Percentiles rank a stretch among this genome's conserved stretches.
Evolutionary conservation across 2,329 filamentous ascomycete species (phyloP).

Genomic region (Fusarium temperatum): DNA sequence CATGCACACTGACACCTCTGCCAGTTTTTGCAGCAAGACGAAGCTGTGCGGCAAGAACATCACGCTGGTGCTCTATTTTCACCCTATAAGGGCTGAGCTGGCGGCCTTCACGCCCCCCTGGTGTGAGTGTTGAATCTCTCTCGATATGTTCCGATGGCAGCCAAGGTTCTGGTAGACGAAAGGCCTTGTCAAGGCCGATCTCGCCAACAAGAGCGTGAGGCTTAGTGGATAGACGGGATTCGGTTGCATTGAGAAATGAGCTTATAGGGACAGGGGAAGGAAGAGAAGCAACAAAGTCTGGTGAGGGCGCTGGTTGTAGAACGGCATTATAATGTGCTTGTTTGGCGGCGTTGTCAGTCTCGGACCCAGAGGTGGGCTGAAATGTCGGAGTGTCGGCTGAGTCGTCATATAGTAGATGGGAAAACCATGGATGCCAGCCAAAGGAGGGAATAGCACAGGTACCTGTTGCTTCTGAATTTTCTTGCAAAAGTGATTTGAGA

Average conservation of each 20-base stretch:
- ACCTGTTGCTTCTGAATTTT: neutral
- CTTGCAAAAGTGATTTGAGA: neutral
- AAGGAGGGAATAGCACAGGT: slow-evolving; percentile 70
- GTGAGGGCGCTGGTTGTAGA: slow-evolving; percentile 62
- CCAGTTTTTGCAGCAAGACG: slow-evolving; percentile 72
- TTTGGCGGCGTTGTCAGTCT: slow-evolving; percentile 50
- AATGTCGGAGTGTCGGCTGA: slow-evolving; percentile 50
- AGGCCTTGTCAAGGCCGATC: slow-evolving; percentile 79
- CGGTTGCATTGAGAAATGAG: slow-evolving; percentile 65
- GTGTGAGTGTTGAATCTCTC: slow-evolving; percentile 60
- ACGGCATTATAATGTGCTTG: slow-evolving; percentile 72
- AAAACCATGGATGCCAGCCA: slow-evolving; percentile 91
- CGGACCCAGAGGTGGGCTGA: slow-evolving; percentile 37
- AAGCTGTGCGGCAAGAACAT: slow-evolving; percentile 74
- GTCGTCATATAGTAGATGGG: slow-evolving; percentile 78
- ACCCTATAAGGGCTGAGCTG: slow-evolving; percentile 74
- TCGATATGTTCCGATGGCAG: slow-evolving; percentile 45
- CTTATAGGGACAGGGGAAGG: slow-evolving; percentile 70
- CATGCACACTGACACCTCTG: slow-evolving; percentile 74
- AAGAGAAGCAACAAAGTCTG: slow-evolving; percentile 58
- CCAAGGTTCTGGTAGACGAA: slow-evolving; percentile 74
- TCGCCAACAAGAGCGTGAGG: slow-evolving; percentile 78
- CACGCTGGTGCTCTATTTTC: slow-evolving; percentile 72
- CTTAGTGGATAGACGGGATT: slow-evolving; percentile 62
- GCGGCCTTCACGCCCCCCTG: slow-evolving; percentile 76